Evolutionary conservation across 495 filamentous ascomycete species (phyloP), one percentile per base, ranked within the genome.

Genomic region (Neurospora sp.): DNA sequence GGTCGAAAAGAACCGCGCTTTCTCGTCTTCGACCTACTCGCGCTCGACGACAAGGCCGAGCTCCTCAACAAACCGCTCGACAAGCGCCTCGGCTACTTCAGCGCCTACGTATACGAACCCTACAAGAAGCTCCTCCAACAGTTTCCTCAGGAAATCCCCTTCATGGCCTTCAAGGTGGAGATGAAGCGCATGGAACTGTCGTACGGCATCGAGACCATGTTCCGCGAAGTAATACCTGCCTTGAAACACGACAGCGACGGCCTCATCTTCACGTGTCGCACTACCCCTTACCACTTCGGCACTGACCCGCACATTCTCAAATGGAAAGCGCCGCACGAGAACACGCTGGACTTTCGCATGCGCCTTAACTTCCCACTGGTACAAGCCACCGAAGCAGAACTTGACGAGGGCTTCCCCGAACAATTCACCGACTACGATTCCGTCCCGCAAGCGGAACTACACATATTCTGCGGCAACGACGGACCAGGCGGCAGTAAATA

Each of bases 181-280:
- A 89, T 94, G 79, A 98, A 98, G 82, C 85, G 87, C 10, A 94
- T 94, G 82, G 91, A 97, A 78, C 88, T 94, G 79, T 89, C 90
- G 69, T 99, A 98, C 84, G 92, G 89, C 37, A 90, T 96, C 69
- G 90, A 93, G 80, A 90, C 91, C 88, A 95, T 97, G 91, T 97
- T 99, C 83, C 86, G 87, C 71, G 84, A 93, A 48, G 88, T 94
- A 61, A 89, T 99, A 17, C 94, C 94, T 0, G 89, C 86, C 39
- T 87, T 99, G 12, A 90, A 88, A 73, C 96, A 99, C 78, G 93
- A 96, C 41, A 98, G 96, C 76, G 96, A 99, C 81, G 96, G 96
- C 38, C 86, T 99, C 22, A 96, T 99, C 78, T 99, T 99, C 84
- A 98, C 96, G 41, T 97, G 94, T 79, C 89, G 93, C 71, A 90